Conservation (phyloP, 768 basidiomycete genomes). For the Xerocomellus intermedius region DNA sequence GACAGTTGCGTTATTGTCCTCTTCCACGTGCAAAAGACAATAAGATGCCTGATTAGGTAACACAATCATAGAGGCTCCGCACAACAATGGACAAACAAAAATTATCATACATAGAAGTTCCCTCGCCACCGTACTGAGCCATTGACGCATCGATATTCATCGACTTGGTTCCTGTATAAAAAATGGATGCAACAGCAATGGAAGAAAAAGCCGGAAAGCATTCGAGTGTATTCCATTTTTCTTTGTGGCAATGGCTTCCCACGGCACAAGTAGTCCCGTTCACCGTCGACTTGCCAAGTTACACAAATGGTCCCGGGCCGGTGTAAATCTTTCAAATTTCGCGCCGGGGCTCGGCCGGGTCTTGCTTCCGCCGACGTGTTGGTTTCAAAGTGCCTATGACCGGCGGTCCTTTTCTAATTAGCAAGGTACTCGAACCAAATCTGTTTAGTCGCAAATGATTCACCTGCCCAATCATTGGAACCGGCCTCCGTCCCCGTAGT, state of each 20-base stretch:
- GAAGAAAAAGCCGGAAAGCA: not conserved
- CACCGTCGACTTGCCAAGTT: too few species aligned
- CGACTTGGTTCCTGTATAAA: not conserved
- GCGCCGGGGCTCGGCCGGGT: too few species aligned
- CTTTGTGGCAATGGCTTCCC: not conserved
- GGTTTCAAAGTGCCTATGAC: too few species aligned
- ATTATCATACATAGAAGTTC: not conserved
- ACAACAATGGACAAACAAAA: slow-evolving; percentile 25
- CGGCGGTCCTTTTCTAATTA: not conserved
- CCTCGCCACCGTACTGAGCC: too few species aligned
- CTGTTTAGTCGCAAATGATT: not conserved
- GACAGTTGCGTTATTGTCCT: slow-evolving; percentile 19
- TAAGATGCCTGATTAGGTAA: slow-evolving; percentile 19
- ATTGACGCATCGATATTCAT: not conserved
- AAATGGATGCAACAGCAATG: not conserved
- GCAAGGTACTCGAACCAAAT: not conserved
- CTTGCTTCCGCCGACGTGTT: too few species aligned
- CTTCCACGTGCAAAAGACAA: slow-evolving; percentile 23
- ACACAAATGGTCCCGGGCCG: too few species aligned
- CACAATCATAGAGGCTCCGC: slow-evolving; percentile 6
- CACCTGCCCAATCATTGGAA: not conserved
- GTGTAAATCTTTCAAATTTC: too few species aligned
- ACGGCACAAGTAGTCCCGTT: too few species aligned
- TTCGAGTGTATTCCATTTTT: not conserved
- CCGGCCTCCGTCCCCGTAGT: not conserved